Percentiles rank a stretch among this genome's conserved stretches.
These are phyloP conservation scores for Tetrapisispora nanseiensis DNA, from an alignment of 805 yeast species.

Conservation along the genomic window DNA sequence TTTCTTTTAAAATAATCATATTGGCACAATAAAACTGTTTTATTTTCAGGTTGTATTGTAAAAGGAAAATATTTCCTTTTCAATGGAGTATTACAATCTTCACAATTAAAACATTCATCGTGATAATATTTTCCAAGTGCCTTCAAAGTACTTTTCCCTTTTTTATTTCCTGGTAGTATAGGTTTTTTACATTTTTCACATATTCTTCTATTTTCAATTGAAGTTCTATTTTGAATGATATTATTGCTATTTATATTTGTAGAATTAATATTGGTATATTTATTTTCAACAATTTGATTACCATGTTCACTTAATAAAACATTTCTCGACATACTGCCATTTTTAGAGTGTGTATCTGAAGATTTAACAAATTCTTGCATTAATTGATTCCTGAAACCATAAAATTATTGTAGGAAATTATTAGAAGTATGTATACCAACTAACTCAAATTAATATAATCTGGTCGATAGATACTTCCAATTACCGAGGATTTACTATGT, in stretches of 20 bases:
- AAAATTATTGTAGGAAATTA: neutral
- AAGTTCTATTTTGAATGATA: neutral
- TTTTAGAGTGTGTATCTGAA: neutral
- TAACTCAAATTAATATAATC: too few relatives aligned
- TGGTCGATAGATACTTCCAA: too few relatives aligned
- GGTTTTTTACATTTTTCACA: slow-evolving; percentile 46
- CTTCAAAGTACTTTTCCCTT: slow-evolving; percentile 46
- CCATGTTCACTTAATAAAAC: neutral
- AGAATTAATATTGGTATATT: neutral
- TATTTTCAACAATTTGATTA: neutral
- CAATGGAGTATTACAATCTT: slow-evolving; percentile 74
- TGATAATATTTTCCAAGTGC: slow-evolving; percentile 77
- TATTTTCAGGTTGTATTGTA: slow-evolving; percentile 36
- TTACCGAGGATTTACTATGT: too few relatives aligned
- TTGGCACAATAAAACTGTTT: slow-evolving; percentile 71
- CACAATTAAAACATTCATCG: slow-evolving; percentile 78
- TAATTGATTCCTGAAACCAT: neutral
- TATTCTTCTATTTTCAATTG: slow-evolving; percentile 18
- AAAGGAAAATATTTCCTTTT: slow-evolving; percentile 83
- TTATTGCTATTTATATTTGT: neutral
- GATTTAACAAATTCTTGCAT: neutral
- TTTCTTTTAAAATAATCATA: slow-evolving; percentile 82
- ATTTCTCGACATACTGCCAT: neutral
- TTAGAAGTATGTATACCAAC: too few relatives aligned
- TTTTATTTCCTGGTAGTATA: slow-evolving; percentile 45